phyloP scores from a whole-genome alignment of 1,284 basidiomycete species.

The Caloboletus firmus region DNA sequence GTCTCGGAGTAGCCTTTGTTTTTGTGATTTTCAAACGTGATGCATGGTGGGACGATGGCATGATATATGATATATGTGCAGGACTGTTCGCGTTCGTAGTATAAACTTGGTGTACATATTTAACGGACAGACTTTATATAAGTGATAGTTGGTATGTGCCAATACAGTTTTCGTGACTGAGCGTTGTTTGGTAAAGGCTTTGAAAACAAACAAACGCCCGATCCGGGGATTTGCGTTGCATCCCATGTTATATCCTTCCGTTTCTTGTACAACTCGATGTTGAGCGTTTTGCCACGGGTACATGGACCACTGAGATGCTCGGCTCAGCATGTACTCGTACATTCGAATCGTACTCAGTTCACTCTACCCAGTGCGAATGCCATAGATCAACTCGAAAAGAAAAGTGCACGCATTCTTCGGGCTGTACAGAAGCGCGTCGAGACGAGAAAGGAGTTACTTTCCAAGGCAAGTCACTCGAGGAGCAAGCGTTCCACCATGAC shows the following conservation, averaged over 20 bases:
- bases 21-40: not conserved
- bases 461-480: constrained; percentile 24
- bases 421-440: constrained; percentile 36
- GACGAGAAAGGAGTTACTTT: constrained; percentile 29
- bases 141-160: not conserved
- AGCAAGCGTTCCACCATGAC: not conserved
- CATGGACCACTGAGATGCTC: constrained; percentile 17
- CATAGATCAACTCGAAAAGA: constrained; percentile 32
- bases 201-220: constrained; percentile 14
- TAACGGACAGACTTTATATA: not conserved
- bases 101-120: not conserved
- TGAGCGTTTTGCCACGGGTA: constrained; percentile 10
- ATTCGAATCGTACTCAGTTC: constrained; percentile 10
- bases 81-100: not conserved
- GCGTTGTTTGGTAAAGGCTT: constrained; percentile 24
- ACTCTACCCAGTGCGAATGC: constrained; percentile 10
- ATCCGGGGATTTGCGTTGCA: not conserved
- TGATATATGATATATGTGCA: not conserved
- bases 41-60: not conserved
- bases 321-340: constrained; percentile 9
- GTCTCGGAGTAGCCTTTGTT: not conserved
- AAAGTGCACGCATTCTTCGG: constrained; percentile 34
- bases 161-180: not conserved
- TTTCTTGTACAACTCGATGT: constrained; percentile 13
- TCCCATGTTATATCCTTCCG: not conserved